phyloP scores from a whole-genome alignment of 2,329 filamentous ascomycete species.

The Parascedosporium putredinis region DNA sequence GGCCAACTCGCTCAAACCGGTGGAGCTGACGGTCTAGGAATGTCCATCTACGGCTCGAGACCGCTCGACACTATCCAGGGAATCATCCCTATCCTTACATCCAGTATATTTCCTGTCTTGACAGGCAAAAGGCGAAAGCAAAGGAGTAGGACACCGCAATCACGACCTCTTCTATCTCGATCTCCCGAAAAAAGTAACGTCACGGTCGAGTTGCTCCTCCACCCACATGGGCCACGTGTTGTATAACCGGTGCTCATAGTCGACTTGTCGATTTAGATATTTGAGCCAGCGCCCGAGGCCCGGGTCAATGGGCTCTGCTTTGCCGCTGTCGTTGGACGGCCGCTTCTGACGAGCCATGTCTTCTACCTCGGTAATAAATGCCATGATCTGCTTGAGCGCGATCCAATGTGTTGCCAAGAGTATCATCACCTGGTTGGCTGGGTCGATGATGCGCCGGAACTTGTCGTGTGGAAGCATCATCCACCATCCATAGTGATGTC shows the following conservation, averaged over 20 bases:
- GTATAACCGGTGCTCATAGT: conserved; percentile 31
- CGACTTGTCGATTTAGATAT: conserved; percentile 37
- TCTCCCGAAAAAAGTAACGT: conserved; percentile 35
- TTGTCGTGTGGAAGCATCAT: conserved; percentile 43
- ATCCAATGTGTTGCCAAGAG: conserved; percentile 46
- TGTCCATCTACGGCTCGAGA: too few species aligned
- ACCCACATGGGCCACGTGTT: conserved; percentile 47
- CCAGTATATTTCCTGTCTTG: too few species aligned
- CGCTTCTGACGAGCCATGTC: conserved; percentile 20
- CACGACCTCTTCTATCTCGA: too few species aligned
- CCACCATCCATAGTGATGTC: conserved; percentile 45
- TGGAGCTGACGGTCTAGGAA: too few species aligned
- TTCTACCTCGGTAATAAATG: conserved; percentile 33
- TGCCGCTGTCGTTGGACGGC: conserved; percentile 12
- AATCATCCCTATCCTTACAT: too few species aligned
- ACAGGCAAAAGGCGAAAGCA: not conserved
- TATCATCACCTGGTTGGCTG: conserved; percentile 32
- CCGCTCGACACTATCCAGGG: too few species aligned
- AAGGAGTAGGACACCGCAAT: too few species aligned
- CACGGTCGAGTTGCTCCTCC: conserved; percentile 34
- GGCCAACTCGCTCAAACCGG: too few species aligned
- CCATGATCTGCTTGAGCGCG: conserved; percentile 43
- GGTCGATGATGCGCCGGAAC: conserved; percentile 40
- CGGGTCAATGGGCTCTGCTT: conserved; percentile 22
- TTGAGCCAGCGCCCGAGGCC: conserved; percentile 40